phyloP scores from a whole-genome alignment of 306 rosid genomes.

The Vigna reflexopilosa region DNA sequence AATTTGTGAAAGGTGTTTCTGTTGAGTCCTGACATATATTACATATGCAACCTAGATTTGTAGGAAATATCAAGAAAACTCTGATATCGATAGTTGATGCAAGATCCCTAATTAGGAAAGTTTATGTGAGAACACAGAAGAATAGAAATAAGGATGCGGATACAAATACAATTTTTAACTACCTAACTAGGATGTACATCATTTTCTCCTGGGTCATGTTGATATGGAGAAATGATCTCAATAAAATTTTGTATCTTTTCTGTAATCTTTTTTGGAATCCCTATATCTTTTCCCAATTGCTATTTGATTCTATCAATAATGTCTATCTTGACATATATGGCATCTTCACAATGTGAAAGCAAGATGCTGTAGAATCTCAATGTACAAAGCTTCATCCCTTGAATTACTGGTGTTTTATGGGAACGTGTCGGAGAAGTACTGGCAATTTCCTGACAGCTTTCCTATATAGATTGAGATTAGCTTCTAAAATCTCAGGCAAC shows the following conservation, averaged over 20 bases:
- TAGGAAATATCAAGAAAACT: constrained; percentile 14
- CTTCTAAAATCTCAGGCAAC: constrained; percentile 11
- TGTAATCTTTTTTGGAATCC: too few species aligned
- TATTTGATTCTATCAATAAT: not conserved
- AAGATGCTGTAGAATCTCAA: constrained; percentile 9
- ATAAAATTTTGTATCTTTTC: too few species aligned
- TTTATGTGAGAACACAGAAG: too few species aligned
- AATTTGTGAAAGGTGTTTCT: constrained; percentile 26
- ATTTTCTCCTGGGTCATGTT: too few species aligned
- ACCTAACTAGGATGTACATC: too few species aligned
- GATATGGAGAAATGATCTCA: too few species aligned
- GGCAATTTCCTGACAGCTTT: constrained; percentile 1
- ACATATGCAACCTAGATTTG: constrained; percentile 14
- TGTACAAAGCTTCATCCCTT: not conserved
- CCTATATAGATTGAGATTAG: constrained; percentile 13
- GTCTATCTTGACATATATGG: constrained; percentile 13
- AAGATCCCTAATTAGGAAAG: too few species aligned
- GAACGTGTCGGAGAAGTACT: not conserved
- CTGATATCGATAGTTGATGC: constrained; percentile 1
- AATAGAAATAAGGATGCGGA: too few species aligned
- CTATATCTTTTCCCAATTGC: too few species aligned
- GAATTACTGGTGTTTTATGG: constrained; percentile 1
- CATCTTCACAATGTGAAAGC: constrained; percentile 2
- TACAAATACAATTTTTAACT: too few species aligned
- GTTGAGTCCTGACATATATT: constrained; percentile 20